A percentile compares a stretch with the other conserved stretches of the same genome.
These are phyloP conservation scores for Kluyveromyces sp. DNA, from an alignment of 1,139 yeast genomes.

Conservation along the genomic window DNA sequence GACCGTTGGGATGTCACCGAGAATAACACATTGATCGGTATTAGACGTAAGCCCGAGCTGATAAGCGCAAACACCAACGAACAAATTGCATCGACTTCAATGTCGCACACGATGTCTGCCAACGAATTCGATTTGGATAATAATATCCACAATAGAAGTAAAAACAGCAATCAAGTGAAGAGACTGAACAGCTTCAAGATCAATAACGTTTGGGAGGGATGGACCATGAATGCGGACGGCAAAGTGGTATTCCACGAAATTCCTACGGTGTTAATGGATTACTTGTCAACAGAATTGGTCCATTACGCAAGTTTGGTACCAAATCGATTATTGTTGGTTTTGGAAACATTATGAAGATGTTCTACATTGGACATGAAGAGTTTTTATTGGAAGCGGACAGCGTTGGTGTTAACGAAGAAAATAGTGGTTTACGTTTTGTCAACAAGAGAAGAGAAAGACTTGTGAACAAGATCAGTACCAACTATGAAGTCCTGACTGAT, in stretches of 20 bases:
- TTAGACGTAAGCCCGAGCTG: constrained; percentile 39
- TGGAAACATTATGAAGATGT: constrained; percentile 62
- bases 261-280: constrained; percentile 43
- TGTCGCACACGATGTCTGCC: constrained; percentile 7
- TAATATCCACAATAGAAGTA: constrained; percentile 9
- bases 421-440: constrained; percentile 30
- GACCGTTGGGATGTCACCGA: constrained; percentile 77
- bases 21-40: constrained; percentile 67
- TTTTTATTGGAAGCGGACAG: constrained; percentile 37
- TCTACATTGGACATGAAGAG: constrained; percentile 62
- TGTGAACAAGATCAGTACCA: constrained; percentile 3
- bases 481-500: constrained; percentile 1
- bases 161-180: background rate
- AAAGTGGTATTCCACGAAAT: constrained; percentile 51
- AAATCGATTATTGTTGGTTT: constrained; percentile 68
- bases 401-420: constrained; percentile 23
- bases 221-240: constrained; percentile 65
- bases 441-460: constrained; percentile 27
- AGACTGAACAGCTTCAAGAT: constrained; percentile 11
- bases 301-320: constrained; percentile 61
- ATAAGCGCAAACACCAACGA: constrained; percentile 1
- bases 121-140: constrained; percentile 5
- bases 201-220: constrained; percentile 66
- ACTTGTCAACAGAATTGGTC: constrained; percentile 44
- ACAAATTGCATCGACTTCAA: constrained; percentile 9